Evolutionary conservation across 2,329 filamentous ascomycete species (phyloP), one percentile per base, ranked within the genome.

Genomic region (Herpomyces periplanetae): DNA sequence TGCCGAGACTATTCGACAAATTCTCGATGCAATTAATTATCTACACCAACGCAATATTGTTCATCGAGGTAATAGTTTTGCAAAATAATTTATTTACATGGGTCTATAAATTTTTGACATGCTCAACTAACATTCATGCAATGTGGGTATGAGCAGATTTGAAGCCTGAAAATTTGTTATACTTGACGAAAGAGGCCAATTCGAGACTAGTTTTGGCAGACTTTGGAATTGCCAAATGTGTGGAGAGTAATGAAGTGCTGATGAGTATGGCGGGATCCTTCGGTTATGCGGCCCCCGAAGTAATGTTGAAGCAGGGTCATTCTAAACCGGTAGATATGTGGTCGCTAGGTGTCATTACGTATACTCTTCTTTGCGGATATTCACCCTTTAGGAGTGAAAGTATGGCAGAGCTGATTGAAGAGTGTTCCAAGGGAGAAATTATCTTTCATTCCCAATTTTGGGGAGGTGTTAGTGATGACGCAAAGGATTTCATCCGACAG

Each of bases 251-350:
- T 27, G 73, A 85, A 32, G 68, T 87, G 17, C 53, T 96, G 26
- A 91, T 71, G 28, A 91, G 73, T 19, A 96, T 96, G 80, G 80
- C 80, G 16, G 80, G 80, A 16, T 91, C 80, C 0, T 91, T 96
- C 34, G 80, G 80, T 21, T 96, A 96, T 33, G 80, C 80, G 9
- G 80, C 80, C 2, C 80, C 80, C 5, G 80, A 96, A 39, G 73
- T 96, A 23, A 96, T 96, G 80, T 49, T 87, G 27, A 88, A 88
- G 48, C 60, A 68, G 34, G 80, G 80, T 9, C 84, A 96, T 37
- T 80, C 80, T 36, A 96, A 91, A 41, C 69, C 80, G 3, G 80
- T 91, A 13, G 80, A 96, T 36, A 87, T 96, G 68, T 96, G 80
- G 80, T 91, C 80, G 3, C 52, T 96, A 41, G 80, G 80, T 25